These are phyloP conservation scores for Phoma herbarum DNA, from an alignment of 2,329 filamentous ascomycete species.

Conservation along the genomic window DNA sequence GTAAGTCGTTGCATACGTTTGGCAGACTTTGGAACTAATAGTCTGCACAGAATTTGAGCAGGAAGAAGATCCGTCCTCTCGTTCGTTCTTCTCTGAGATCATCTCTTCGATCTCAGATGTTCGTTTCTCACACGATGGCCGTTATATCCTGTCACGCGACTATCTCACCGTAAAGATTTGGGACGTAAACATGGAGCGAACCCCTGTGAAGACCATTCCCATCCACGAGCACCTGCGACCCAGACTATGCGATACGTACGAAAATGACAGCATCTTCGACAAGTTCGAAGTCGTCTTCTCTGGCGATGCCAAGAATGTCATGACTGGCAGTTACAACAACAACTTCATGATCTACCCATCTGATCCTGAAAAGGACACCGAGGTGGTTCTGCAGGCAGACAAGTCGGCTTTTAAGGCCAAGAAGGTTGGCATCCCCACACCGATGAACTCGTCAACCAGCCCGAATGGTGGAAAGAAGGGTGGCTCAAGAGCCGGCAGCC, in stretches of 20 bases:
- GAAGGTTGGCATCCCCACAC: slow-evolving; percentile 97
- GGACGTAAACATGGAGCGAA: slow-evolving; percentile 99
- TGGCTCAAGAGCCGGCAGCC: slow-evolving; percentile 86
- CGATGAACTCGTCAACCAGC: slow-evolving; percentile 85
- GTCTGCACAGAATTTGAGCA: slow-evolving; percentile 85
- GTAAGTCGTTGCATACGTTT: slow-evolving; percentile 63
- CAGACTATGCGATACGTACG: slow-evolving; percentile 95
- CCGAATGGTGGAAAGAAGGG: slow-evolving; percentile 83
- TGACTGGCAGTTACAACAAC: slow-evolving; percentile 99
- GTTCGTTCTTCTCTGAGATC: slow-evolving; percentile 99
- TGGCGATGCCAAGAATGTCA: slow-evolving; percentile 97
- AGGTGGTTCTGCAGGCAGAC: slow-evolving; percentile 96
- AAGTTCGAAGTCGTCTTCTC: slow-evolving; percentile 99
- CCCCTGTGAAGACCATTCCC: slow-evolving; percentile 97
- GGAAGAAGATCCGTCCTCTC: slow-evolving; percentile 95
- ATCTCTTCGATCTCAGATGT: slow-evolving; percentile 99
- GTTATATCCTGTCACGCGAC: slow-evolving; percentile 96
- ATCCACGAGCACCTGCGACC: slow-evolving; percentile 97
- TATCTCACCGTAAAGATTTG: slow-evolving; percentile 99
- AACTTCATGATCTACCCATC: slow-evolving; percentile 99
- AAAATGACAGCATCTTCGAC: slow-evolving; percentile 99
- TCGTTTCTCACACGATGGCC: slow-evolving; percentile 93
- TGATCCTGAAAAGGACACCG: slow-evolving; percentile 93
- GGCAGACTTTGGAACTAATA: not conserved
- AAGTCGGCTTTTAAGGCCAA: slow-evolving; percentile 99